Evolutionary conservation across 2,329 filamentous ascomycete genomes (phyloP).

Genomic region (Penicillium sumatraense): DNA sequence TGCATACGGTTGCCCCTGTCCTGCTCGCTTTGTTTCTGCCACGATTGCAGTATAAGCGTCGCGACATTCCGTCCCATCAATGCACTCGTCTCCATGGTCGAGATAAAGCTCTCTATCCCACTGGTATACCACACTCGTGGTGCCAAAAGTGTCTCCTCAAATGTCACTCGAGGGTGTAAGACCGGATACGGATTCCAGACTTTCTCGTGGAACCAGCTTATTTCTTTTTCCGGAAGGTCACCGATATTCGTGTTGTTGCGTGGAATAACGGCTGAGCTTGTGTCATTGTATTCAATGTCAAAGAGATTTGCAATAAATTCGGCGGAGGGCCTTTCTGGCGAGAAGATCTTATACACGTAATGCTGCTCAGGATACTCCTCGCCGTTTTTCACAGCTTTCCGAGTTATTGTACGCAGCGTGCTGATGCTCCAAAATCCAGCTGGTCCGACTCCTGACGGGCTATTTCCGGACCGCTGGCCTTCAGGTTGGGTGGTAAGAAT

Average conservation of each 20-base stretch:
- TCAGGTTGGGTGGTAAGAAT: conserved; percentile 81
- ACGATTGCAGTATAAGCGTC: conserved; percentile 59
- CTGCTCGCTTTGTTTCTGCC: conserved; percentile 41
- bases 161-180: conserved; percentile 80
- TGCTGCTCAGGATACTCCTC: conserved; percentile 41
- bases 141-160: conserved; percentile 76
- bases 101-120: conserved; percentile 89
- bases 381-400: conserved; percentile 51
- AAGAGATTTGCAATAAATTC: conserved; percentile 56
- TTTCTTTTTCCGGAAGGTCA: conserved; percentile 46
- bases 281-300: conserved; percentile 41
- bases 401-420: conserved; percentile 67
- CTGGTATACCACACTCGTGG: conserved; percentile 60
- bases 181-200: conserved; percentile 86
- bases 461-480: conserved; percentile 47
- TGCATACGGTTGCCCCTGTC: background rate
- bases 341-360: conserved; percentile 72
- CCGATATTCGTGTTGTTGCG: conserved; percentile 33
- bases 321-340: conserved; percentile 53
- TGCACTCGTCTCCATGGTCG: conserved; percentile 95
- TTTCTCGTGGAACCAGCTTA: conserved; percentile 79
- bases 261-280: background rate
- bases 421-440: conserved; percentile 87
- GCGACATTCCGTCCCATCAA: conserved; percentile 75
- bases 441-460: conserved; percentile 65